Evolutionary conservation across 2,329 filamentous ascomycete species (phyloP).

Genomic region (Dothideomycetes sp.): DNA sequence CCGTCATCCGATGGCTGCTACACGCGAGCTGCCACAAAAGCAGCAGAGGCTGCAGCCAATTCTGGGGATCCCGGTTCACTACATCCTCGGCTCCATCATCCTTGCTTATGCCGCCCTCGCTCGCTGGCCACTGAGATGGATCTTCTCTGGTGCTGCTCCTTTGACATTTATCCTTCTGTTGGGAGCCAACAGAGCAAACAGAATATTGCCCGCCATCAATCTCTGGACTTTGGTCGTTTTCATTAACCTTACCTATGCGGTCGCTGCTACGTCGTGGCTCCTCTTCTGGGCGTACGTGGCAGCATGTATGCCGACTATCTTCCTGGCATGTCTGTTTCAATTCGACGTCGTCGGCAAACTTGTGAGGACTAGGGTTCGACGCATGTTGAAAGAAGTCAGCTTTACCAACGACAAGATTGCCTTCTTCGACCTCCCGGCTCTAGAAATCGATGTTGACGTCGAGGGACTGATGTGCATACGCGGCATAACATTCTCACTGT

Average conservation of each 20-base stretch:
- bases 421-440: constrained; percentile 40
- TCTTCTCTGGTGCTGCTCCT: constrained; percentile 34
- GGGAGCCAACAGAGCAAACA: constrained; percentile 26
- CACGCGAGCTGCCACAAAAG: constrained; percentile 6
- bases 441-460: constrained; percentile 47
- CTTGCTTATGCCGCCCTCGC: constrained; percentile 18
- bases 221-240: constrained; percentile 40
- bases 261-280: constrained; percentile 45
- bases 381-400: constrained; percentile 34
- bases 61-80: constrained; percentile 7
- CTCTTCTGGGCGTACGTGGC: constrained; percentile 37
- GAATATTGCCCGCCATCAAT: constrained; percentile 36
- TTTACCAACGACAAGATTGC: constrained; percentile 45
- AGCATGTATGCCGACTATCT: constrained; percentile 34
- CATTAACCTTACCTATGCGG: constrained; percentile 38
- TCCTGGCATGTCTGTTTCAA: constrained; percentile 39
- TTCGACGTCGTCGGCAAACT: constrained; percentile 33
- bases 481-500: constrained; percentile 44
- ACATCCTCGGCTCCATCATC: constrained; percentile 14
- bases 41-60: constrained; percentile 13
- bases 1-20: constrained; percentile 3
- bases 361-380: constrained; percentile 28
- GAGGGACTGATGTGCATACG: constrained; percentile 44
- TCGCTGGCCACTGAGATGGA: constrained; percentile 29
- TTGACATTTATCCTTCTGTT: constrained; percentile 29